Conservation (phyloP, 257 asterid genomes). For the Solanum tacnaense region DNA sequence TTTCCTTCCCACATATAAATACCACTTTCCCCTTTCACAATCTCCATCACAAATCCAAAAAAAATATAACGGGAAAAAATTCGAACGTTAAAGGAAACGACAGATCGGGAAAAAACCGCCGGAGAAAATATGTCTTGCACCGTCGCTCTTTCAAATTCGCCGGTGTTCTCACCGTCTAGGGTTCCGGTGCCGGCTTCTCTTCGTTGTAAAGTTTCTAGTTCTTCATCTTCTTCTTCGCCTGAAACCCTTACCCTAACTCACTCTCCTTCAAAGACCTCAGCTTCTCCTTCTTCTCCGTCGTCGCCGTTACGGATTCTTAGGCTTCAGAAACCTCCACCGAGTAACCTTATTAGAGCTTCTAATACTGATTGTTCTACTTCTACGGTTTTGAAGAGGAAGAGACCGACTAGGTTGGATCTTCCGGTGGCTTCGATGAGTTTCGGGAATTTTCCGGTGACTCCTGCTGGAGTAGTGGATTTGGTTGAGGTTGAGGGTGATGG, state of each 20-base stretch:
- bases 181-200: constrained; percentile 10
- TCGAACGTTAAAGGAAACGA: constrained; percentile 13
- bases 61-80: not conserved
- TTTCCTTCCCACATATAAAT: not conserved
- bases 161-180: constrained; percentile 39
- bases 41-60: not conserved
- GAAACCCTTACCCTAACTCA: not conserved
- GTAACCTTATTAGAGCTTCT: constrained; percentile 40
- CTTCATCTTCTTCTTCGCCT: constrained; percentile 23
- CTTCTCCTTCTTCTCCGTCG: constrained; percentile 31
- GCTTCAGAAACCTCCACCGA: constrained; percentile 34
- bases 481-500: constrained; percentile 70
- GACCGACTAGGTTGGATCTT: constrained; percentile 49
- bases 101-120: not conserved
- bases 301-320: constrained; percentile 52
- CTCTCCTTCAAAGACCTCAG: constrained; percentile 2
- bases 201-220: not conserved
- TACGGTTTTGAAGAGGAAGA: constrained; percentile 41
- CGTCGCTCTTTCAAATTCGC: constrained; percentile 55
- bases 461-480: constrained; percentile 14
- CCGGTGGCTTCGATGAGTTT: constrained; percentile 17
- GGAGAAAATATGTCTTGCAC: constrained; percentile 21
- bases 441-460: constrained; percentile 11
- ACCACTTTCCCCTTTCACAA: not conserved
- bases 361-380: constrained; percentile 15